These are phyloP conservation scores for Trichophyton simii DNA, from an alignment of 2,329 filamentous ascomycete species.

Conservation along the genomic window DNA sequence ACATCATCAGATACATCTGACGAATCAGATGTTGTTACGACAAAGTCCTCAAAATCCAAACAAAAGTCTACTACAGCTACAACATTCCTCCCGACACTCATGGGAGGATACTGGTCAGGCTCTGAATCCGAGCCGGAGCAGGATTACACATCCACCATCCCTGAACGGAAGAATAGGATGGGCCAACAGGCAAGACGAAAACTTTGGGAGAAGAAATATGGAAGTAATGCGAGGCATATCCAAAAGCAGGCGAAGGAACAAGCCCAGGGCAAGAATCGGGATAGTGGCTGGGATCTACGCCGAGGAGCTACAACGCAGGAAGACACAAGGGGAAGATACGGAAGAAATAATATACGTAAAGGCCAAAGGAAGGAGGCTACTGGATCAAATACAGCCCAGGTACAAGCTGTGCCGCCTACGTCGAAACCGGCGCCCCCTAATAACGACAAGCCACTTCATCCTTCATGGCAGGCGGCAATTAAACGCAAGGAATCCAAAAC, in stretches of 20 bases:
- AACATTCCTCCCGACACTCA: slow-evolving; percentile 49
- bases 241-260: slow-evolving; percentile 28
- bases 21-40: slow-evolving; percentile 15
- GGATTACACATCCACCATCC: slow-evolving; percentile 29
- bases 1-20: slow-evolving; percentile 22
- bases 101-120: slow-evolving; percentile 52
- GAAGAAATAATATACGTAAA: slow-evolving; percentile 4
- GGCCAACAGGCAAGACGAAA: slow-evolving; percentile 50
- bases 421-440: not conserved
- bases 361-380: not conserved
- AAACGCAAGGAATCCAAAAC: slow-evolving; percentile 42
- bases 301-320: slow-evolving; percentile 39
- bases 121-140: slow-evolving; percentile 44
- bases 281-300: slow-evolving; percentile 47
- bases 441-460: slow-evolving; percentile 43
- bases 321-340: slow-evolving; percentile 17
- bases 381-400: not conserved
- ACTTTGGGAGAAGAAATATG: slow-evolving; percentile 52
- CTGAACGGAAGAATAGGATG: slow-evolving; percentile 46
- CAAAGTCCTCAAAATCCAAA: slow-evolving; percentile 12
- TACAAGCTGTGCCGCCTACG: not conserved
- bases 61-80: slow-evolving; percentile 27
- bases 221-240: slow-evolving; percentile 46
- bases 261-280: slow-evolving; percentile 25
- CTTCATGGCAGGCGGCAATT: slow-evolving; percentile 53